These are phyloP conservation scores for Nannochloropsis oceanica DNA, from an alignment of 108 stramenopile genomes.

Conservation along the genomic window DNA sequence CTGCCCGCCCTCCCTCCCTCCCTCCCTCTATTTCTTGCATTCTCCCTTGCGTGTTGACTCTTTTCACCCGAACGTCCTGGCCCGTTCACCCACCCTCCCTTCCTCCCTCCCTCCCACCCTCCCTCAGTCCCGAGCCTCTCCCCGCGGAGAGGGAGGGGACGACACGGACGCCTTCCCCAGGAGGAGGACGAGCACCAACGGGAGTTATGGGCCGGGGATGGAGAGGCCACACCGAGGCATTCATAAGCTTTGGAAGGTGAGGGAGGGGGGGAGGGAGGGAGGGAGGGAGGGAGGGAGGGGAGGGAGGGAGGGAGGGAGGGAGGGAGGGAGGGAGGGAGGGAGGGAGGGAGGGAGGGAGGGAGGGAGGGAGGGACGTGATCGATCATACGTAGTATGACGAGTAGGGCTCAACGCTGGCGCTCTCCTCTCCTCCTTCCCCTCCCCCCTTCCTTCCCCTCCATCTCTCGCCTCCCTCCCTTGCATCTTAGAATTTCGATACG, in stretches of 20 bases:
- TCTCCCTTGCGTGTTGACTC: neutral
- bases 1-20: neutral
- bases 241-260: neutral
- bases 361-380: neutral
- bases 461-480: neutral
- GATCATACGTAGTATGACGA: neutral
- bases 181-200: neutral
- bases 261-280: no score
- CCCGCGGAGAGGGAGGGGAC: neutral
- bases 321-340: neutral
- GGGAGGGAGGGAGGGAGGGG: no score
- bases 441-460: neutral
- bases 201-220: neutral
- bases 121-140: neutral
- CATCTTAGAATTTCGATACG: neutral
- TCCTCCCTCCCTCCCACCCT: neutral
- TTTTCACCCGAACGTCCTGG: neutral
- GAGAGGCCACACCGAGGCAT: neutral
- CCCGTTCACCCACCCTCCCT: neutral
- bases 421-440: neutral
- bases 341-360: neutral
- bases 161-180: neutral
- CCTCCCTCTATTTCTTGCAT: neutral
- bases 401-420: neutral
- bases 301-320: no score